Base-by-base conservation (phyloP, 176 grass and related monocot species). In the Ananas comosus region DNA sequence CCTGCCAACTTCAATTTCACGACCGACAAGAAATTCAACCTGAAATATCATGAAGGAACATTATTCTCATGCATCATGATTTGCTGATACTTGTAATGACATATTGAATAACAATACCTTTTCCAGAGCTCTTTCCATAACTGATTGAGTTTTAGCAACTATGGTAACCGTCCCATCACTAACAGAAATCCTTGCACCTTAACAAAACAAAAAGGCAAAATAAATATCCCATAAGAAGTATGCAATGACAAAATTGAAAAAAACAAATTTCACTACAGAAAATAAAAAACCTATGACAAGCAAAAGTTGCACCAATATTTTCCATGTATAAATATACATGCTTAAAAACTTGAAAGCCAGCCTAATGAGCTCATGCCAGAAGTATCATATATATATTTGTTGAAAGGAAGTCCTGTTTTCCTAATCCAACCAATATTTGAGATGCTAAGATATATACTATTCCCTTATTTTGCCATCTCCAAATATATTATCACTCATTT, bases 81-180 rank as follows among this genome's bases (percentile, higher is more conserved):
- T 42, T 42, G 33, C 5, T 42, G 33, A 42, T 42, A 42, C 33
- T 42, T 19, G 25, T 18, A 66, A 5, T 67, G 28, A n/a, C 66
- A 29, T 71, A 17, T 68, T 11, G 50, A 53, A 49, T 82, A 23
- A 51, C 49, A 66, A 66, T 87, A 97, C 94, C 89, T 97, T 90
- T 71, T 93, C 89, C 9, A 88, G 42, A 84, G 87, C 89, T 79
- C 86, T 97, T 66, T 97, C 89, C 87, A 97, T 90, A 79, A 83
- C 70, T 53, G 80, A 51, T 89, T 86, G 89, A 61, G 77, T 97
- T 90, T 97, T 97, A 77, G 94, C 94, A 83, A 97, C 86, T 83
- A 93, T 93, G 67, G 89, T 92, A 65, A 92, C 86, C 25, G 94
- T 85, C 64, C 89, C 94, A 79, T 97, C 94, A 53, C 75, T 86